Conservation (phyloP, 805 yeast species). For the Metschnikowia aberdeeniae region DNA sequence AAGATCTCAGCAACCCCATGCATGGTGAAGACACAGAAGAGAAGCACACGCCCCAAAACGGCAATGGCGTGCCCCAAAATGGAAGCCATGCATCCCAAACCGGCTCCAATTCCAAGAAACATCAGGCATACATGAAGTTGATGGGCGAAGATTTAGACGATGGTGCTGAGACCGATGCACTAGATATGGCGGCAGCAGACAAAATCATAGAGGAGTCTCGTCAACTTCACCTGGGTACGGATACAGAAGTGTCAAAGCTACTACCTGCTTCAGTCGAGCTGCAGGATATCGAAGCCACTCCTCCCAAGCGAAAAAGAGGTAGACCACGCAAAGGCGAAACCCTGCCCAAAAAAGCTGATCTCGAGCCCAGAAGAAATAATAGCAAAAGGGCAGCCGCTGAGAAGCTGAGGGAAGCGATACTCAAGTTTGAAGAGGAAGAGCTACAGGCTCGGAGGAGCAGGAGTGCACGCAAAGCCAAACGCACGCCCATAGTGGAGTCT, state of each 20-base stretch:
- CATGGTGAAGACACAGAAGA: too few relatives aligned
- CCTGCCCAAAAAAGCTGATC: constrained; percentile 7
- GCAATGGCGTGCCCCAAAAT: too few relatives aligned
- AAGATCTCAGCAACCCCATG: too few relatives aligned
- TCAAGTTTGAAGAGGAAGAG: constrained; percentile 1
- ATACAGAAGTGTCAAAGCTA: not conserved
- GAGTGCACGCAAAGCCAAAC: not conserved
- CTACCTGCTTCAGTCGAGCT: not conserved
- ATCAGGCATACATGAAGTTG: constrained; percentile 24
- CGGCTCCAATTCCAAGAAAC: not conserved
- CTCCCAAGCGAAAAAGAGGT: constrained; percentile 15
- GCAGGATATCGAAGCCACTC: constrained; percentile 3
- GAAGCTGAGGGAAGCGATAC: constrained; percentile 8
- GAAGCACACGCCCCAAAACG: too few relatives aligned
- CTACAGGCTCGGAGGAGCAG: not conserved
- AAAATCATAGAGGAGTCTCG: constrained; percentile 24
- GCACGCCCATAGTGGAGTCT: not conserved
- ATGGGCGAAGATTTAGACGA: constrained; percentile 33
- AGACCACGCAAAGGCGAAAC: constrained; percentile 12
- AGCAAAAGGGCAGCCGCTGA: constrained; percentile 7
- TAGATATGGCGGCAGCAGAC: constrained; percentile 45
- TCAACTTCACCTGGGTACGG: not conserved
- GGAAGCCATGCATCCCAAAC: too few relatives aligned
- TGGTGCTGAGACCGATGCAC: constrained; percentile 25
- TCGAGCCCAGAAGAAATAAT: constrained; percentile 6